Percentiles rank a stretch among this genome's conserved stretches.
phyloP scores from a whole-genome alignment of 2,329 filamentous ascomycete species.

The Sporothrix schenckii region DNA sequence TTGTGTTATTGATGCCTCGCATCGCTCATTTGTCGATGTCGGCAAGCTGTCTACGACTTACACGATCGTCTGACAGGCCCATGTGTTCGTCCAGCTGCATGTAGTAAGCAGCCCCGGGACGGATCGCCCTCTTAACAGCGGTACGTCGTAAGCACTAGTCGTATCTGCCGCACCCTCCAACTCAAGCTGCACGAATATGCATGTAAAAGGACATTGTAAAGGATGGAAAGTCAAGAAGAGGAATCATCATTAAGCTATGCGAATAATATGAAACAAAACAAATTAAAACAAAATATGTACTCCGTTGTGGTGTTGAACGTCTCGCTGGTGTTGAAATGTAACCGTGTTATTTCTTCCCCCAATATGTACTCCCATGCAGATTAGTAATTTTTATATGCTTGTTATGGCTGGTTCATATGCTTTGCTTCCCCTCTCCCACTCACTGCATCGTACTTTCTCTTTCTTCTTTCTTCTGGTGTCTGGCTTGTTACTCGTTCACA shows the following conservation, averaged over 20 bases:
- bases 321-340: constrained; percentile 31
- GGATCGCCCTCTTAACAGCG: background rate
- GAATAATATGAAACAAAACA: background rate
- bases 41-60: constrained; percentile 2
- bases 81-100: background rate
- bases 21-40: background rate
- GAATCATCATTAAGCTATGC: constrained; percentile 11
- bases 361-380: constrained; percentile 25
- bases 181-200: no score
- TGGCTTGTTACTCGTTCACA: constrained; percentile 55
- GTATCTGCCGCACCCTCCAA: background rate
- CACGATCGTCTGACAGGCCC: background rate
- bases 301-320: constrained; percentile 31
- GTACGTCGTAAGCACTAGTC: constrained; percentile 15
- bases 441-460: no score
- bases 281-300: background rate
- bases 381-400: constrained; percentile 15
- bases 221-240: background rate
- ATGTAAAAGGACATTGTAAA: background rate
- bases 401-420: background rate
- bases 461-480: background rate
- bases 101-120: constrained; percentile 3
- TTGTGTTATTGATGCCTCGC: background rate
- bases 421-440: background rate
- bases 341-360: background rate